phyloP scores from a whole-genome alignment of 2,329 filamentous ascomycete species.

The Biscogniauxia sp. region DNA sequence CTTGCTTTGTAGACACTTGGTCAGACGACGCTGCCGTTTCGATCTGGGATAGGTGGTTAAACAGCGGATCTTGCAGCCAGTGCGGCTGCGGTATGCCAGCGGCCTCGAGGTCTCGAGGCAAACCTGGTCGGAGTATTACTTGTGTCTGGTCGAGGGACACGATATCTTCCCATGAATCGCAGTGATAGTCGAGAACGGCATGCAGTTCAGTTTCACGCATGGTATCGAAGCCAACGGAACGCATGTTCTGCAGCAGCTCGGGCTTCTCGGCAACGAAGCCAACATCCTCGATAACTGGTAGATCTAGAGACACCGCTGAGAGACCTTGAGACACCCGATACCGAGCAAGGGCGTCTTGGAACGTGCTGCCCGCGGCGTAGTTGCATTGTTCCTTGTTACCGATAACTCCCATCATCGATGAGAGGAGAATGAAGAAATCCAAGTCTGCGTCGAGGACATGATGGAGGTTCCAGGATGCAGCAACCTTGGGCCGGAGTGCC shows the following conservation, averaged over 20 bases:
- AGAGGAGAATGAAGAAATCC: constrained; percentile 24
- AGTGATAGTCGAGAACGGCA: constrained; percentile 27
- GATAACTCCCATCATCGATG: constrained; percentile 22
- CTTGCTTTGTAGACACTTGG: constrained; percentile 5
- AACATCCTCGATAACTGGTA: constrained; percentile 16
- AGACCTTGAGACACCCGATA: constrained; percentile 20
- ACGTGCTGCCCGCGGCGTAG: constrained; percentile 24
- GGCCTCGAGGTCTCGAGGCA: constrained; percentile 22
- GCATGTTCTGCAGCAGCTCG: constrained; percentile 19
- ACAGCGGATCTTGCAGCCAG: constrained; percentile 26
- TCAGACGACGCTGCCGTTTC: not conserved
- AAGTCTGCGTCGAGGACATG: constrained; percentile 8
- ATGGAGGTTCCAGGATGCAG: constrained; percentile 45
- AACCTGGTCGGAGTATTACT: constrained; percentile 26
- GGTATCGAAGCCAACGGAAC: constrained; percentile 9
- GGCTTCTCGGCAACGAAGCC: constrained; percentile 24
- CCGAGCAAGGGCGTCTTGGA: constrained; percentile 23
- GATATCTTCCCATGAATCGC: constrained; percentile 5
- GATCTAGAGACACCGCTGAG: constrained; percentile 20
- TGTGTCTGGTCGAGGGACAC: constrained; percentile 11
- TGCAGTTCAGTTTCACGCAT: constrained; percentile 13
- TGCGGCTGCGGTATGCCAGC: constrained; percentile 20
- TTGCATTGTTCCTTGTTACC: constrained; percentile 24
- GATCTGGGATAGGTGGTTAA: constrained; percentile 20
- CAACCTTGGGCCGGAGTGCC: constrained; percentile 38